These are phyloP conservation scores for Arthrocladium fulminans DNA, from an alignment of 2,329 filamentous ascomycete genomes.

Conservation along the genomic window DNA sequence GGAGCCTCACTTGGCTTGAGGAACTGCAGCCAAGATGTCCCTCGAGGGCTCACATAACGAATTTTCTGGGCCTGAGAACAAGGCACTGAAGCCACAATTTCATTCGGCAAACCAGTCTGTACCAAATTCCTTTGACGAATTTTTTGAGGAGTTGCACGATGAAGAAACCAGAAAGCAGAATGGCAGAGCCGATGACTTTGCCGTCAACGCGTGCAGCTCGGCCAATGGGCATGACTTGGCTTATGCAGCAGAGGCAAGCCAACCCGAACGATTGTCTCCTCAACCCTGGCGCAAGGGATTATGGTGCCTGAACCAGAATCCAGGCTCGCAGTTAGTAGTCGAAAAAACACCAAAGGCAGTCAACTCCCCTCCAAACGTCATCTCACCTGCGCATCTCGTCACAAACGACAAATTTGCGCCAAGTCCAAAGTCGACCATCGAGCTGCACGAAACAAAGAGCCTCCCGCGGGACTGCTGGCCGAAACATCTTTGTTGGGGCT, in stretches of 20 bases:
- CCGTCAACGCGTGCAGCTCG: neutral
- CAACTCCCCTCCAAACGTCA: slow-evolving; percentile 27
- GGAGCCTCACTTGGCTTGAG: neutral
- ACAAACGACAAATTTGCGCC: slow-evolving; percentile 21
- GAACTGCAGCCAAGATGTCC: slow-evolving; percentile 20
- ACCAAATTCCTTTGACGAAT: slow-evolving; percentile 56
- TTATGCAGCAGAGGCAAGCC: slow-evolving; percentile 4
- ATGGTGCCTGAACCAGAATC: slow-evolving; percentile 43
- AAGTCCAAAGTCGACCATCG: slow-evolving; percentile 15
- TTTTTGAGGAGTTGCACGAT: slow-evolving; percentile 49
- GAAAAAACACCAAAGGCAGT: slow-evolving; percentile 22
- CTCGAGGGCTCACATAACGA: slow-evolving; percentile 19
- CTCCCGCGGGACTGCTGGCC: slow-evolving; percentile 26
- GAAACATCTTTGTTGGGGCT: slow-evolving; percentile 32
- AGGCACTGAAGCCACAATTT: slow-evolving; percentile 44
- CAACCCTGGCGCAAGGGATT: slow-evolving; percentile 48
- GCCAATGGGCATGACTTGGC: slow-evolving; percentile 4
- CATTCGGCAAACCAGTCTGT: slow-evolving; percentile 44
- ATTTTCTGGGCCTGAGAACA: slow-evolving; percentile 41
- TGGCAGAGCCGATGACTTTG: slow-evolving; percentile 44
- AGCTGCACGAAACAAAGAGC: slow-evolving; percentile 18
- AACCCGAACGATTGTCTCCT: slow-evolving; percentile 32
- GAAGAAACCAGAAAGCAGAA: slow-evolving; percentile 40
- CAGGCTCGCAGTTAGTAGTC: slow-evolving; percentile 32
- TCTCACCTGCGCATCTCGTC: slow-evolving; percentile 16